Conservation (phyloP, 225 moss, liverwort and hornwort genomes). For the Lunularia cruciata region DNA sequence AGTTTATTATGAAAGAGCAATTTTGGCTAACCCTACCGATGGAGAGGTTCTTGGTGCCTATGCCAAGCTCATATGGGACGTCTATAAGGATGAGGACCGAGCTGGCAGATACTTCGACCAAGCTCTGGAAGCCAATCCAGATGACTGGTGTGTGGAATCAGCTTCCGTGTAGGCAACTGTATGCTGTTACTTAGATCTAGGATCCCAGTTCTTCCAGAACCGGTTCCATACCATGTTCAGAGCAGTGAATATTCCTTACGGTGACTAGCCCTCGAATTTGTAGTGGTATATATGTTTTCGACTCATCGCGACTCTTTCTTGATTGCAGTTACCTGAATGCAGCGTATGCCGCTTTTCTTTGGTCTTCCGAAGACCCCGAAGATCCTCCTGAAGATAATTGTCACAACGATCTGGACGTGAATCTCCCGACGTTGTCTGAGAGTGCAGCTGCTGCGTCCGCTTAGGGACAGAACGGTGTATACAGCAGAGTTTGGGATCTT, state of each 20-base stretch:
- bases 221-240: too few species aligned
- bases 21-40: conserved; percentile 38
- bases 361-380: conserved; percentile 28
- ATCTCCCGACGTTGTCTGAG: conserved; percentile 17
- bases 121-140: conserved; percentile 37
- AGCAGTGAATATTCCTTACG: too few species aligned
- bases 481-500: too few species aligned
- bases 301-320: too few species aligned
- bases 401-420: not conserved
- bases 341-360: conserved; percentile 42
- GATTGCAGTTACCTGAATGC: conserved; percentile 38
- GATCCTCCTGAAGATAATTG: not conserved
- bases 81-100: conserved; percentile 37
- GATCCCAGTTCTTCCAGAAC: too few species aligned
- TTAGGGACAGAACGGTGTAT: not conserved
- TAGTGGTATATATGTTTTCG: too few species aligned
- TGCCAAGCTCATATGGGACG: conserved; percentile 46
- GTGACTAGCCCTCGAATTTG: too few species aligned
- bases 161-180: conserved; percentile 1
- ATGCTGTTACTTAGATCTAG: too few species aligned
- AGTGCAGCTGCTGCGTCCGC: conserved; percentile 16
- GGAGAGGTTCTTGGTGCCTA: conserved; percentile 43
- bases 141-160: conserved; percentile 24
- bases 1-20: conserved; percentile 40
- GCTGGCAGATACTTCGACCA: conserved; percentile 46